Evolutionary conservation across 176 grass and related monocot genomes (phyloP).

Genomic region (Dactylis glomerata): DNA sequence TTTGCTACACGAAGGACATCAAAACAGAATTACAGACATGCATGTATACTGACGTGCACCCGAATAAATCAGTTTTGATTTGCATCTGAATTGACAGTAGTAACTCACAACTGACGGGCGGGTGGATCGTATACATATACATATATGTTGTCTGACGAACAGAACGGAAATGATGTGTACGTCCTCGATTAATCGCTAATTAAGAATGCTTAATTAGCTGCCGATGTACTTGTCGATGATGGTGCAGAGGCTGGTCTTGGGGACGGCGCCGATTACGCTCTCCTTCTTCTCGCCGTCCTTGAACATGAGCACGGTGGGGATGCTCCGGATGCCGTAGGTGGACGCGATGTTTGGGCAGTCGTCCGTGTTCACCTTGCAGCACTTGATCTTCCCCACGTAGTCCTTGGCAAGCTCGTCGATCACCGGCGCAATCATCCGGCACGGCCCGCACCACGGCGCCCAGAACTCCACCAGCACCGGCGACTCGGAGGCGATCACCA

Average conservation of each 20-base stretch:
- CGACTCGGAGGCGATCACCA: conserved; percentile 57
- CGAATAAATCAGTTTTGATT: background rate
- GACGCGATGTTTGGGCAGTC: conserved; percentile 70
- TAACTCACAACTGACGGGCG: background rate
- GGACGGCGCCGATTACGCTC: conserved; percentile 85
- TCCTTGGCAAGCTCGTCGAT: conserved; percentile 89
- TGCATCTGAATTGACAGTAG: conserved; percentile 15
- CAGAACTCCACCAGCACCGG: conserved; percentile 98
- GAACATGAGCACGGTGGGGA: conserved; percentile 94
- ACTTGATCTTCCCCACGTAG: conserved; percentile 73
- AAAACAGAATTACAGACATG: background rate
- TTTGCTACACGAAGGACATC: background rate
- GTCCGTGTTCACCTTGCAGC: conserved; percentile 95
- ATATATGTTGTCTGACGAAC: background rate
- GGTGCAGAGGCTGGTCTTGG: conserved; percentile 55
- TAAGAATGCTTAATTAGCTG: background rate
- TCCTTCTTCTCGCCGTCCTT: conserved; percentile 91
- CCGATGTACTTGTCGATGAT: conserved; percentile 79
- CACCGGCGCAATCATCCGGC: conserved; percentile 90
- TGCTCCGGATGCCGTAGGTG: conserved; percentile 80
- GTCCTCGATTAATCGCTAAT: conserved; percentile 12
- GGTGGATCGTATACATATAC: background rate
- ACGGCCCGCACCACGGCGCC: conserved; percentile 98
- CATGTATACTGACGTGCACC: background rate
- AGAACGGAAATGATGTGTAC: background rate